These are phyloP conservation scores for Cryphonectria radicalis DNA, from an alignment of 2,329 filamentous ascomycete species.

Conservation along the genomic window DNA sequence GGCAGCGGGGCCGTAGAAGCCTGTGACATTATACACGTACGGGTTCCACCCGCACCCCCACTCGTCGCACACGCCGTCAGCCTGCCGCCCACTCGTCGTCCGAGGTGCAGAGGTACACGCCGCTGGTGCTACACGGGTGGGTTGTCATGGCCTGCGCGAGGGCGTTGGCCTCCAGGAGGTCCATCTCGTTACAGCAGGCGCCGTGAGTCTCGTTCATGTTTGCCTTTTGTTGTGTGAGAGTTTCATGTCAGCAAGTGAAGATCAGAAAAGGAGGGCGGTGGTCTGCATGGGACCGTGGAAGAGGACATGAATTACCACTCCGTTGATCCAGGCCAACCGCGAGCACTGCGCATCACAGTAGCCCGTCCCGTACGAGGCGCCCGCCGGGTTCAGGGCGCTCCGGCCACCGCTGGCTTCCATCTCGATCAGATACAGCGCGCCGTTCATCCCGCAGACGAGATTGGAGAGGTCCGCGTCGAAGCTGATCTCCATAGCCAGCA, in stretches of 20 bases:
- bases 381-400: conserved; percentile 56
- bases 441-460: conserved; percentile 68
- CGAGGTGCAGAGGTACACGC: conserved; percentile 44
- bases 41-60: conserved; percentile 45
- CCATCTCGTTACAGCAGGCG: conserved; percentile 71
- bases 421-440: conserved; percentile 65
- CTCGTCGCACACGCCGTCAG: conserved; percentile 42
- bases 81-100: conserved; percentile 35
- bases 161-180: conserved; percentile 68
- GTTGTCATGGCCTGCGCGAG: conserved; percentile 62
- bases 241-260: too few species aligned
- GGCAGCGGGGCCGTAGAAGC: conserved; percentile 41
- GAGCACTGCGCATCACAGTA: conserved; percentile 64
- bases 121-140: conserved; percentile 56
- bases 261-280: background rate
- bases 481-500: conserved; percentile 64
- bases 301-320: conserved; percentile 39
- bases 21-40: conserved; percentile 36
- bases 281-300: background rate
- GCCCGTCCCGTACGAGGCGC: conserved; percentile 63
- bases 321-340: conserved; percentile 50
- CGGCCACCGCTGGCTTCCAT: conserved; percentile 66
- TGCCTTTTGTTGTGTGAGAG: conserved; percentile 40
- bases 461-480: conserved; percentile 69
- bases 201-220: conserved; percentile 59